Evolutionary conservation across 352 stramenopile species (phyloP).

Genomic region (Phytophthora melonis): DNA sequence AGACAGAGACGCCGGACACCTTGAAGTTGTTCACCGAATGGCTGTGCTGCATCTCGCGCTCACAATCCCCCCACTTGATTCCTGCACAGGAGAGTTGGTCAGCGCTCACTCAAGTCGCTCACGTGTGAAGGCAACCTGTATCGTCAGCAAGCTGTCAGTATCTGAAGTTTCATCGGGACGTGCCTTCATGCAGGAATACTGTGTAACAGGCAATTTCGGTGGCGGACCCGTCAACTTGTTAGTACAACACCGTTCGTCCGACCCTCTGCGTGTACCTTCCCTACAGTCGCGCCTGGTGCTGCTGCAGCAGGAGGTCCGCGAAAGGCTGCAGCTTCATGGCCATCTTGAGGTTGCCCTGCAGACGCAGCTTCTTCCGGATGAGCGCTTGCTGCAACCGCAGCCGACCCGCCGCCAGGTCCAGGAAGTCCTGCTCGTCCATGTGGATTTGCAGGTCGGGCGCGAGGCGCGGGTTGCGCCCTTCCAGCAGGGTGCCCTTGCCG

Average conservation of each 20-base stretch:
- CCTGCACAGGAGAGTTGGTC: slow-evolving; percentile 6
- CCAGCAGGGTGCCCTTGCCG: slow-evolving; percentile 54
- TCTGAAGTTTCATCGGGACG: neutral
- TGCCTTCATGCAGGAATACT: neutral
- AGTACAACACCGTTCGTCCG: slow-evolving; percentile 2
- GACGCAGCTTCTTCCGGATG: slow-evolving; percentile 67
- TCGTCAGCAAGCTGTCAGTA: slow-evolving; percentile 1
- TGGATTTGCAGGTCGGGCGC: slow-evolving; percentile 66
- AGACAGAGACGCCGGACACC: neutral
- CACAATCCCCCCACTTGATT: slow-evolving; percentile 5
- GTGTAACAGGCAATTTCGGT: neutral
- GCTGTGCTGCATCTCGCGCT: neutral
- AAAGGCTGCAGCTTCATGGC: slow-evolving; percentile 80
- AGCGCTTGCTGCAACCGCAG: slow-evolving; percentile 71
- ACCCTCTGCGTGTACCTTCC: slow-evolving; percentile 9
- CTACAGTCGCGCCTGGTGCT: slow-evolving; percentile 44
- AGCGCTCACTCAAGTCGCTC: neutral
- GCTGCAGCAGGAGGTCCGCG: slow-evolving; percentile 63
- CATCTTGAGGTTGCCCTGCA: slow-evolving; percentile 77
- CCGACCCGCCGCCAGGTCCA: slow-evolving; percentile 66
- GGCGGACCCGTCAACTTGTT: slow-evolving; percentile 22
- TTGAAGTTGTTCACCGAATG: slow-evolving; percentile 27
- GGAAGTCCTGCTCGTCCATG: slow-evolving; percentile 76
- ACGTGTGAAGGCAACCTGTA: neutral
- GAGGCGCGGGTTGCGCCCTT: slow-evolving; percentile 59